phyloP scores from a whole-genome alignment of 148 eudicot genomes.

The Polygonum maritimum region DNA sequence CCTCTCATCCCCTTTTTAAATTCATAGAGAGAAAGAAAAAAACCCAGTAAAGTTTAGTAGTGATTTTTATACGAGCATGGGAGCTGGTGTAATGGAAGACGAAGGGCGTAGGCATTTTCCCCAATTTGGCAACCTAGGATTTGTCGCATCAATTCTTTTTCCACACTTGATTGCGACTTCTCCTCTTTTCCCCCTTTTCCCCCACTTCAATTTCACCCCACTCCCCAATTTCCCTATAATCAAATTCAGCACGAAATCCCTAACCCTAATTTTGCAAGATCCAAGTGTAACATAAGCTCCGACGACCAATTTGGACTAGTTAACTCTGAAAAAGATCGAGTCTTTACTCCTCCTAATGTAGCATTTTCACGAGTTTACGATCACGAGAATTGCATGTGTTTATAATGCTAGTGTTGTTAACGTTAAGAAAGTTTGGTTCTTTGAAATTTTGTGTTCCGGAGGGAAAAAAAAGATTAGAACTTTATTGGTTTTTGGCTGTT shows the following conservation, averaged over 20 bases:
- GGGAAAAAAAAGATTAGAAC: neutral
- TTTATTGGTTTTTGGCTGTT: neutral
- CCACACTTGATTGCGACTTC: neutral
- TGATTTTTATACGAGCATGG: constrained; percentile 52
- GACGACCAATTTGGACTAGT: neutral
- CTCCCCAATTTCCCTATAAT: neutral
- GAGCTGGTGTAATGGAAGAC: constrained; percentile 27
- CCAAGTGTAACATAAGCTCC: neutral
- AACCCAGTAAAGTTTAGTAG: neutral
- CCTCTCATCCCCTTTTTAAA: neutral
- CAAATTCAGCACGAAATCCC: neutral
- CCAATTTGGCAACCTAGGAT: constrained; percentile 41
- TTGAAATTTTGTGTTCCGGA: neutral
- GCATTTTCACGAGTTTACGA: neutral
- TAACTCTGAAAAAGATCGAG: neutral
- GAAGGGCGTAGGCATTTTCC: constrained; percentile 29
- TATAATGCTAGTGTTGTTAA: neutral
- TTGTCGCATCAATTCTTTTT: constrained; percentile 37
- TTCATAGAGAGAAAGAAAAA: neutral
- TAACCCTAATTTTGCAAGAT: neutral
- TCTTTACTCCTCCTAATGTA: neutral
- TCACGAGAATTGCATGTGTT: neutral
- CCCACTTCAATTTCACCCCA: neutral
- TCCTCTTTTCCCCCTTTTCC: constrained; percentile 2
- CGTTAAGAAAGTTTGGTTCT: neutral